Base-by-base conservation (phyloP, 208 protist genomes). In the Wallacemonas collosoma region DNA sequence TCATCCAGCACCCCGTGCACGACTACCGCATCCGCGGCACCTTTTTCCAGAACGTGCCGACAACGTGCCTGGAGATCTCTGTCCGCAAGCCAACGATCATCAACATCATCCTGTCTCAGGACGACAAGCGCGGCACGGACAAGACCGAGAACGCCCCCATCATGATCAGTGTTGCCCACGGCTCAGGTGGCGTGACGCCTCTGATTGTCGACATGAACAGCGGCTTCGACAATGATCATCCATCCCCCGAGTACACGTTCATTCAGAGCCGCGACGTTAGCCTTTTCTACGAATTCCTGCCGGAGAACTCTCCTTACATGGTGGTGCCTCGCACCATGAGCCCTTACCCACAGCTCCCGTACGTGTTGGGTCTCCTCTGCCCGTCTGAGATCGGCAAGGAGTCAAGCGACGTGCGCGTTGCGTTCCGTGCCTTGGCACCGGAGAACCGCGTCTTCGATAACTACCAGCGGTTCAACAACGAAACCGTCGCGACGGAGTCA, bases 111-210 rank as follows among this genome's bases (percentile, higher is more conserved):
- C 82, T 95, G 26, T 89, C 84, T 1, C 88, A 95, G 72, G 85
- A 93, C 35, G 89, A 94, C 77, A 79, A 84, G 56, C 91, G 88
- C 64, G 91, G 89, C 39, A 93, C 85, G 0, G 72, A 77, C 63
- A 88, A 88, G 77, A 40, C 51, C 9, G 86, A 88, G 54, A 77
- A 91, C 73, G 67, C 83, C 6, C 85, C 90, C 35, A 82, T 95
- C 66, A 91, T 95, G 88, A 83, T 95, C 69, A 91, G 82, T 66
- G 68, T 95, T n/a, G 86, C 86, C 1, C 82, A 92, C 62, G 82
- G 88, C 41, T 73, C 70, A 60, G 88, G 86, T 12, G 73, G 45
- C 54, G 57, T 83, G 57, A 69, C 71, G 4, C 73, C 79, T 12
- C 87, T 93, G 80, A 58, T 68, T 45, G 86, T 95, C 8, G 82